Evolutionary conservation across 176 grass and related monocot species (phyloP).

Genomic region (Aegilops longissima): DNA sequence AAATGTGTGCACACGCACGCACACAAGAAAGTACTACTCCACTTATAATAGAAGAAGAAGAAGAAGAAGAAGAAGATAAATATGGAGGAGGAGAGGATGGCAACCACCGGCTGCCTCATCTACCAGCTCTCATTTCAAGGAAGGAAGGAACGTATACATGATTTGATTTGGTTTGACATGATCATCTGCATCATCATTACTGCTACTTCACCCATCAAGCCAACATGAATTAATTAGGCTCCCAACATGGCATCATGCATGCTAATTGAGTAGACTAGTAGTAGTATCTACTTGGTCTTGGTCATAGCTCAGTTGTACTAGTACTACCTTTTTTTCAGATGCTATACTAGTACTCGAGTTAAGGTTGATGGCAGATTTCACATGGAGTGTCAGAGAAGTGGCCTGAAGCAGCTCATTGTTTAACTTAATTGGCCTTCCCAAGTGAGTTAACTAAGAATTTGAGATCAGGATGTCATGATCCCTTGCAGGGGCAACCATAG

Average conservation of each 20-base stretch:
- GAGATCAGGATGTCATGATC: conserved; percentile 17
- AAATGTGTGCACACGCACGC: too few relatives aligned
- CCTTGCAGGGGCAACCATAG: background rate
- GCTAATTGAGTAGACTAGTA: too few relatives aligned
- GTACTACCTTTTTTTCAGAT: background rate
- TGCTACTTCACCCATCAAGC: too few relatives aligned
- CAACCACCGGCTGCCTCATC: background rate
- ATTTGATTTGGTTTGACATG: background rate
- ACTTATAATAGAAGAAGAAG: too few relatives aligned
- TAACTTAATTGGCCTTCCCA: background rate
- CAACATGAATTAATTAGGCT: background rate
- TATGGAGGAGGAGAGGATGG: background rate
- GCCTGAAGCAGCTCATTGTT: background rate
- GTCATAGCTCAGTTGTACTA: background rate
- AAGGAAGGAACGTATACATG: background rate
- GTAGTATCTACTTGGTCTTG: too few relatives aligned
- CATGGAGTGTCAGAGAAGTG: background rate
- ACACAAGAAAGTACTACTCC: background rate
- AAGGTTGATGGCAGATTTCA: background rate
- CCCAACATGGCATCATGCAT: too few relatives aligned
- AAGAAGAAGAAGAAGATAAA: background rate
- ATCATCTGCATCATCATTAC: background rate
- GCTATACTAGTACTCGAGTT: background rate
- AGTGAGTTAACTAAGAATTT: background rate
- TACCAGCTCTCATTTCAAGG: background rate